Evolutionary conservation across 164 flowering plant species (phyloP), one percentile per base, ranked within the genome.

Genomic region (Magnolia changhungtana): DNA sequence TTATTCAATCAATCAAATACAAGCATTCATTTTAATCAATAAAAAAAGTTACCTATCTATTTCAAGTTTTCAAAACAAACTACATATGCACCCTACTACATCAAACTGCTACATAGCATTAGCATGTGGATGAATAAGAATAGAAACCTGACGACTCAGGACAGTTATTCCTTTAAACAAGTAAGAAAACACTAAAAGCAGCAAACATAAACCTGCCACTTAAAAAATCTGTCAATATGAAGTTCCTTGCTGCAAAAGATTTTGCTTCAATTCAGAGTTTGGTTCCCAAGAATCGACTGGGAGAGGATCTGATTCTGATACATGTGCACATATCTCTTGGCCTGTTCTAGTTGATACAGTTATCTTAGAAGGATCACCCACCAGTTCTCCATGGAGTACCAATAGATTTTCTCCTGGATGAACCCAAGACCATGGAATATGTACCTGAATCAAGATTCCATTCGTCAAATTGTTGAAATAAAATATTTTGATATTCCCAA

Each of bases 151-250:
- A 72, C 16, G 20, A 16, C 49, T 67, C 45, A 50, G 49, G 19
- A 50, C 10, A 63, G 45, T 51, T 9, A 50, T 50, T 21, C 71
- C 31, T 1, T n/a, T 18, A 67, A 20, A 67, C 64, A 74, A 45
- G 69, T 37, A 55, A 45, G 63, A 82, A 14, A 84, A 90, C 78
- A 55, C 18, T 16, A 55, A 55, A 55, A 55, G 18, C 61, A 55
- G 11, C 19, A 11, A 55, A 13, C 61, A 55, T 9, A 55, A 29
- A 94, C 99, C 99, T 79, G 99, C 96, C 84, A 98, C 99, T 89
- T 96, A 98, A 84, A 96, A 96, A 64, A 96, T 96, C 83, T 96
- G 99, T 37, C 87, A 87, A 79, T 94, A 96, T 58, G 99, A 94
- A 72, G 97, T 83, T 96, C 99, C 83, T 92, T 85, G 81, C 85